phyloP scores from a whole-genome alignment of 2,329 filamentous ascomycete species.

The Zarea fungicola region DNA sequence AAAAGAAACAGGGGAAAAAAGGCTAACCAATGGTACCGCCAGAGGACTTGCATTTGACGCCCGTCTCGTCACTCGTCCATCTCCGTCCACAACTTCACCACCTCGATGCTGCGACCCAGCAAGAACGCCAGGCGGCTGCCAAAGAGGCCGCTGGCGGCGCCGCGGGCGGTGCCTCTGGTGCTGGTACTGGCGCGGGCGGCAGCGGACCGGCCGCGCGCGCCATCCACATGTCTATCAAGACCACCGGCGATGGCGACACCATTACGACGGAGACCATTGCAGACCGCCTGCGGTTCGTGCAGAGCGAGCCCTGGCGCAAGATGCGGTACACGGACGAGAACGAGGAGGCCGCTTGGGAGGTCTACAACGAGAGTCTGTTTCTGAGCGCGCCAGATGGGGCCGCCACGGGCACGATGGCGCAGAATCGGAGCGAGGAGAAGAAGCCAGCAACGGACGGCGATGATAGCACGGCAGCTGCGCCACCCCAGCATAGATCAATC shows the following conservation, averaged over 20 bases:
- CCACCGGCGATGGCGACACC: conserved; percentile 60
- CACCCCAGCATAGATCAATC: conserved; percentile 19
- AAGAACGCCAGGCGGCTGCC: conserved; percentile 46
- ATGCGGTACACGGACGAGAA: conserved; percentile 81
- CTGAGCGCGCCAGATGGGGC: conserved; percentile 21
- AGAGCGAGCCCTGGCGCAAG: conserved; percentile 75
- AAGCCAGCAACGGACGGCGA: conserved; percentile 18
- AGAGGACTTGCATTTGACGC: conserved; percentile 85
- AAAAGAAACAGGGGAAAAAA: neutral
- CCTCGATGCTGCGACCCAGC: conserved; percentile 76
- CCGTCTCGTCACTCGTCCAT: conserved; percentile 76
- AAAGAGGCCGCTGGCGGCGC: conserved; percentile 28
- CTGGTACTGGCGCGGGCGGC: conserved; percentile 28
- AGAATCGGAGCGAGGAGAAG: conserved; percentile 5
- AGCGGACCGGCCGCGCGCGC: conserved; percentile 56
- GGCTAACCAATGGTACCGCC: neutral
- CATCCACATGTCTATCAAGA: conserved; percentile 84
- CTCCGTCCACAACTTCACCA: conserved; percentile 91
- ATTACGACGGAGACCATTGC: conserved; percentile 66
- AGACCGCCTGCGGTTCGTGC: conserved; percentile 69
- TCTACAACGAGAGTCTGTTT: conserved; percentile 68
- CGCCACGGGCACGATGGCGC: conserved; percentile 4
- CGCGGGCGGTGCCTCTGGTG: conserved; percentile 19
- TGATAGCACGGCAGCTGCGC: conserved; percentile 3
- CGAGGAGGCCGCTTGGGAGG: conserved; percentile 66